phyloP scores from a whole-genome alignment of 2,329 filamentous ascomycete species.

The Spiromastix sp. region DNA sequence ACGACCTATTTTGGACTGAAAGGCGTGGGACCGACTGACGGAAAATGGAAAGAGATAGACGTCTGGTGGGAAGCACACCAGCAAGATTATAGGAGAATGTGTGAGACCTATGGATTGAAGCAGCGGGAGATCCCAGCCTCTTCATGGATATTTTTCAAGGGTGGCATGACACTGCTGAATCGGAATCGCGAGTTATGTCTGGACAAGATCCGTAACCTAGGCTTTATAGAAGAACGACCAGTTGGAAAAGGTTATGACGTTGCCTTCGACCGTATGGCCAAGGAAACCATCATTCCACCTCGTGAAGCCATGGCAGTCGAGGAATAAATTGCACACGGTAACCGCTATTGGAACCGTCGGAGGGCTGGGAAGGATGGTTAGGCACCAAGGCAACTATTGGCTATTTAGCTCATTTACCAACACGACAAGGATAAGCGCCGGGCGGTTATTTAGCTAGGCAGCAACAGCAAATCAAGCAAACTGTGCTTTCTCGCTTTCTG shows the following conservation, averaged over 20 bases:
- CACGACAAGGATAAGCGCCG: no score
- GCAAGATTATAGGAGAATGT: conserved; percentile 13
- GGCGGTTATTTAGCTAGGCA: no score
- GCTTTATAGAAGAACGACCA: conserved; percentile 15
- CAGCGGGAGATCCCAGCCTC: conserved; percentile 8
- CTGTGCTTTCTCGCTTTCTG: no score
- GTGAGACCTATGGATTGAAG: conserved; percentile 11
- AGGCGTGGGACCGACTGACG: conserved; percentile 6
- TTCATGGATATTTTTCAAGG: conserved; percentile 13
- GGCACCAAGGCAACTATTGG: no score
- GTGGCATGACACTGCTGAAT: conserved; percentile 10
- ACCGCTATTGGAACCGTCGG: no score
- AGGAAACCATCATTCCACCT: background rate
- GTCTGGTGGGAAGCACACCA: conserved; percentile 15
- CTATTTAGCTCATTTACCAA: no score
- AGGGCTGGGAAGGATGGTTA: no score
- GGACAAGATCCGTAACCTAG: conserved; percentile 16
- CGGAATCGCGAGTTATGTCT: conserved; percentile 15
- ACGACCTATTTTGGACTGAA: conserved; percentile 15
- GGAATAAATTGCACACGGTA: no score
- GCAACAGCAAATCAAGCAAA: no score
- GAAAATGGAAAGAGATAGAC: conserved; percentile 11
- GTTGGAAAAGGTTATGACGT: conserved; percentile 13
- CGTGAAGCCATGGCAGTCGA: no score
- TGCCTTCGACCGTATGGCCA: background rate